A percentile compares a stretch with the other conserved stretches of the same genome.
These are phyloP conservation scores for Raddia distichophylla DNA, from an alignment of 176 grass and related monocot genomes.

Conservation along the genomic window DNA sequence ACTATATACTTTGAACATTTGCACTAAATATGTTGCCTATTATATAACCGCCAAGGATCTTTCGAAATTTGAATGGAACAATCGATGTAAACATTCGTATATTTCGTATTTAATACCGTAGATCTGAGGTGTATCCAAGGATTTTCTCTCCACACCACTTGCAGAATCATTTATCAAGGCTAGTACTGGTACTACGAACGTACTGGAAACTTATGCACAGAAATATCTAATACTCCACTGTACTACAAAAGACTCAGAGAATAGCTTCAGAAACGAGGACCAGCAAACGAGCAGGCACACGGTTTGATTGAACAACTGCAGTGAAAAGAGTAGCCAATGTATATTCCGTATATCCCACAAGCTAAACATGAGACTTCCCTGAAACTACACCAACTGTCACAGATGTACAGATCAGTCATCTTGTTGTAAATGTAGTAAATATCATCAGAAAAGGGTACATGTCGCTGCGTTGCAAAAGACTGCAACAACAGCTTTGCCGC, in stretches of 20 bases:
- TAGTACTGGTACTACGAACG: neutral
- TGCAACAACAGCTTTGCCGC: conserved; percentile 37
- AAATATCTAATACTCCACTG: neutral
- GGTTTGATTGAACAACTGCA: neutral
- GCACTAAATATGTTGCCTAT: no score
- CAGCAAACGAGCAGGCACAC: conserved; percentile 1
- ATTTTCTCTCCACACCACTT: neutral
- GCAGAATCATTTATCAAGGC: neutral
- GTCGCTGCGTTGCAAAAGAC: conserved; percentile 34
- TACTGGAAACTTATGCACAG: neutral
- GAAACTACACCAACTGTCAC: conserved; percentile 22
- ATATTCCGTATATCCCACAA: conserved; percentile 31
- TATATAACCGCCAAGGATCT: conserved; percentile 25
- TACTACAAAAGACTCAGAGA: neutral
- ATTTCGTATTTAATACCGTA: conserved; percentile 12
- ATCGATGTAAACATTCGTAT: neutral
- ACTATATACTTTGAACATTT: neutral
- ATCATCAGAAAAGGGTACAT: conserved; percentile 32
- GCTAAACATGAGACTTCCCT: conserved; percentile 23
- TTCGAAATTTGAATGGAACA: conserved; percentile 44
- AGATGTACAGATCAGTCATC: conserved; percentile 44
- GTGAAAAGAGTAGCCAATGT: neutral
- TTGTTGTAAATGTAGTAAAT: conserved; percentile 39
- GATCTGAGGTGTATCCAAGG: conserved; percentile 25
- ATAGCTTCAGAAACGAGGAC: neutral